Percentiles rank a stretch among this genome's conserved stretches.
Conservation (phyloP, 2,329 filamentous ascomycete species). For the Colletotrichum eleusines region DNA sequence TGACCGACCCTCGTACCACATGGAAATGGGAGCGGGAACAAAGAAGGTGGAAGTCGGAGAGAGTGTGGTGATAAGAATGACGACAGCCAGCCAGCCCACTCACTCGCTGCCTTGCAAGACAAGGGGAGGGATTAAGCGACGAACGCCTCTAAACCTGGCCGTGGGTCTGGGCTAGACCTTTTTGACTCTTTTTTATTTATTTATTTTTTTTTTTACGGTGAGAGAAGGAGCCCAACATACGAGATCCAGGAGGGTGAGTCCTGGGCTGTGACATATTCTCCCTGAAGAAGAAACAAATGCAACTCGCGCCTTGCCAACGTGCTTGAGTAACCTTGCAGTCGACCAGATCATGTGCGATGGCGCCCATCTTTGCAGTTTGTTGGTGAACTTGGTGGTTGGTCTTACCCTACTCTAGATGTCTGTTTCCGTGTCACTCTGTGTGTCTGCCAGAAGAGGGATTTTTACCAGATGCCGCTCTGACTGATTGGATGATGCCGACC, state of each 20-base stretch:
- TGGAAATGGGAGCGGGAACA: background rate
- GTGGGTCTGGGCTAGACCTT: conserved; percentile 11
- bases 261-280: background rate
- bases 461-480: conserved; percentile 15
- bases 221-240: background rate
- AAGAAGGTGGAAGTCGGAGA: conserved; percentile 10
- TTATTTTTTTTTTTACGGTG: too few relatives aligned
- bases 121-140: conserved; percentile 36
- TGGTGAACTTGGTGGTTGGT: conserved; percentile 8
- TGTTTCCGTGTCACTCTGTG: background rate
- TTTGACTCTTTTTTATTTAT: background rate
- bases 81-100: conserved; percentile 29
- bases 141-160: conserved; percentile 9
- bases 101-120: conserved; percentile 13
- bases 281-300: background rate
- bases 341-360: background rate
- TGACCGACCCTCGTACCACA: conserved; percentile 22
- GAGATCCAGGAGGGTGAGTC: background rate
- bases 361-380: background rate
- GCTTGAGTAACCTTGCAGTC: background rate
- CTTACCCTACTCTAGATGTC: background rate
- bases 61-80: conserved; percentile 26
- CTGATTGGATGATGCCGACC: conserved; percentile 22
- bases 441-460: conserved; percentile 11
- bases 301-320: background rate